Conservation (phyloP, 139 green algal species). For the Micractinium sp. region DNA sequence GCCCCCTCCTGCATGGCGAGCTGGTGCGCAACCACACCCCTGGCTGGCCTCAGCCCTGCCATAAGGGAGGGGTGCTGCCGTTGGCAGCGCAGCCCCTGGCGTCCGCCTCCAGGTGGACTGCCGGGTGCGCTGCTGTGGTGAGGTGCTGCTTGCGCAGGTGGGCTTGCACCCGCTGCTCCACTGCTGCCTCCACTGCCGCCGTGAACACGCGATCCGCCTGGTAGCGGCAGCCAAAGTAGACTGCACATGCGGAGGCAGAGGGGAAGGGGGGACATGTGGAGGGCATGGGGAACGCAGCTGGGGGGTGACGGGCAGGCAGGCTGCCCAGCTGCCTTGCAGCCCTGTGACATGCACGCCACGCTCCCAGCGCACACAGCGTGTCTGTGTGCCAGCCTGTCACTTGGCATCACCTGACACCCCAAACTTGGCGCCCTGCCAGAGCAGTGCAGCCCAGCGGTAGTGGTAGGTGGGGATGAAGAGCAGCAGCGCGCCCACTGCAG, state of each 20-base stretch:
- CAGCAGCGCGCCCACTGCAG: conserved; percentile 16
- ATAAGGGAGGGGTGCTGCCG: no score
- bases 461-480: conserved; percentile 50
- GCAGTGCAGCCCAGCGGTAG: conserved; percentile 32
- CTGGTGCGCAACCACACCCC: no score
- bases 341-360: neutral
- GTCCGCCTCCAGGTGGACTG: no score
- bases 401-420: neutral
- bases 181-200: neutral
- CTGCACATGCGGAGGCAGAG: neutral
- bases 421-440: conserved; percentile 49
- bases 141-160: neutral
- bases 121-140: no score
- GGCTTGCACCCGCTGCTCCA: neutral
- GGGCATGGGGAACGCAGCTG: neutral
- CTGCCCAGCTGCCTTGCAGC: neutral
- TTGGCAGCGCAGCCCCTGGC: no score
- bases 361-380: neutral
- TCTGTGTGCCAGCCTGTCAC: no score
- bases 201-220: neutral
- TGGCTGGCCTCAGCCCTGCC: no score
- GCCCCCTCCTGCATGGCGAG: no score
- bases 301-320: neutral
- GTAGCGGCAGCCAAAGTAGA: neutral
- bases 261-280: neutral